Evolutionary conservation across 352 stramenopile species (phyloP).

Genomic region (Globisporangium canariense): DNA sequence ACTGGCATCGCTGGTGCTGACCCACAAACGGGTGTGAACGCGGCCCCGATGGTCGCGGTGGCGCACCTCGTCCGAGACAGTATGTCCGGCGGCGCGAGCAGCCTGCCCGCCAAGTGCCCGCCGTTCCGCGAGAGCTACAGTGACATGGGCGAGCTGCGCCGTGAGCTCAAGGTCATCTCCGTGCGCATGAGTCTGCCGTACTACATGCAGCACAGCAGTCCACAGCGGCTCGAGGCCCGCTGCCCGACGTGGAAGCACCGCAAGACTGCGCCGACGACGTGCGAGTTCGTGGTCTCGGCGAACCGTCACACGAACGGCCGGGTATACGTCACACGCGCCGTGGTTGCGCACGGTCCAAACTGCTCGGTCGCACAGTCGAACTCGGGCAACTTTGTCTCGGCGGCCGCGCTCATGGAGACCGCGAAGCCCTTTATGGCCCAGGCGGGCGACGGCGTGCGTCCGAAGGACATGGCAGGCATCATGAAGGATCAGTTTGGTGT

Average conservation of each 20-base stretch:
- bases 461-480: slow-evolving; percentile 73
- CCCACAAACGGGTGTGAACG: background rate
- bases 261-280: slow-evolving; percentile 43
- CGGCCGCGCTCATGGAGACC: slow-evolving; percentile 69
- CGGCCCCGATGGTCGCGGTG: background rate
- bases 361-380: slow-evolving; percentile 51
- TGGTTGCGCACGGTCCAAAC: slow-evolving; percentile 37
- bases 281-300: slow-evolving; percentile 70
- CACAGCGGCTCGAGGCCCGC: slow-evolving; percentile 69
- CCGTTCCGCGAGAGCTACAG: slow-evolving; percentile 71
- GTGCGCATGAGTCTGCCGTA: slow-evolving; percentile 70
- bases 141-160: slow-evolving; percentile 71
- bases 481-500: slow-evolving; percentile 85
- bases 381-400: slow-evolving; percentile 46
- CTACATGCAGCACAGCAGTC: slow-evolving; percentile 83
- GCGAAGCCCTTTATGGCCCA: slow-evolving; percentile 67
- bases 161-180: slow-evolving; percentile 71
- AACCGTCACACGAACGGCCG: slow-evolving; percentile 75
- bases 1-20: too few species aligned
- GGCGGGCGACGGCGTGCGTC: slow-evolving; percentile 52
- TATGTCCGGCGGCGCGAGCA: background rate
- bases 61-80: slow-evolving; percentile 11
- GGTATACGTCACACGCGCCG: slow-evolving; percentile 67
- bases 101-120: slow-evolving; percentile 27
- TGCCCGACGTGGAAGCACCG: slow-evolving; percentile 75